These are phyloP conservation scores for Macrophomina phaseolina DNA, from an alignment of 2,329 filamentous ascomycete genomes.

Conservation along the genomic window DNA sequence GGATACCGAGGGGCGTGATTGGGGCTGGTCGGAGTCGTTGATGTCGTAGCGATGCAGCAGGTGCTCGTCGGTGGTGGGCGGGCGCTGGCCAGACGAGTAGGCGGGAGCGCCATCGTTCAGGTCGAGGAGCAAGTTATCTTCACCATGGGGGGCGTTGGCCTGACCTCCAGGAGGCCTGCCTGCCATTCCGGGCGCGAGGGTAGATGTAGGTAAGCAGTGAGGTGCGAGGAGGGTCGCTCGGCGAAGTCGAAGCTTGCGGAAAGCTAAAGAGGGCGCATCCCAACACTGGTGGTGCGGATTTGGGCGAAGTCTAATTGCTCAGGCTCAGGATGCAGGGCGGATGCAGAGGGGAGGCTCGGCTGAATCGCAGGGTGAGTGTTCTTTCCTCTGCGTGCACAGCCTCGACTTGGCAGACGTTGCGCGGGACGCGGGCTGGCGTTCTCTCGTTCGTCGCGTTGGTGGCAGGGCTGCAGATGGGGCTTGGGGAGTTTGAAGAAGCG, in stretches of 20 bases:
- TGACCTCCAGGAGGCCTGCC: slow-evolving; percentile 61
- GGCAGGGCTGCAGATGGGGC: slow-evolving; percentile 16
- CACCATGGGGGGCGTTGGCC: slow-evolving; percentile 45
- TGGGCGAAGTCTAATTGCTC: background rate
- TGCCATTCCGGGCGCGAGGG: slow-evolving; percentile 49
- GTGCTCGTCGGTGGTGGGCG: slow-evolving; percentile 81
- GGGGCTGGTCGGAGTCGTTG: slow-evolving; percentile 66
- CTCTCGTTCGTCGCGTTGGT: slow-evolving; percentile 1
- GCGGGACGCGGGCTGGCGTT: slow-evolving; percentile 17
- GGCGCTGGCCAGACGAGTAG: slow-evolving; percentile 78
- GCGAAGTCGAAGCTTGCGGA: slow-evolving; percentile 20
- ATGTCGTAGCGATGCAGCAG: slow-evolving; percentile 77
- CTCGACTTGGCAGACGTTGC: slow-evolving; percentile 26
- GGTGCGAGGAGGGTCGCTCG: slow-evolving; percentile 14
- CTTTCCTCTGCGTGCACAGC: slow-evolving; percentile 20
- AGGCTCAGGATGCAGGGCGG: slow-evolving; percentile 9
- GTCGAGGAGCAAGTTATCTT: slow-evolving; percentile 69
- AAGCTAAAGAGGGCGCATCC: slow-evolving; percentile 23
- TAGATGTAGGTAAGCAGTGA: slow-evolving; percentile 7
- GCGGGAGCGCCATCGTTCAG: slow-evolving; percentile 72
- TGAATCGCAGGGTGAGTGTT: slow-evolving; percentile 16
- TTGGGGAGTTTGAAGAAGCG: background rate
- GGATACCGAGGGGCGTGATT: slow-evolving; percentile 81
- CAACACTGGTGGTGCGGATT: slow-evolving; percentile 3
- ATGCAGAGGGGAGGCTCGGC: slow-evolving; percentile 14